Conservation (phyloP, 768 basidiomycete genomes). For the Trametes coccinea region DNA sequence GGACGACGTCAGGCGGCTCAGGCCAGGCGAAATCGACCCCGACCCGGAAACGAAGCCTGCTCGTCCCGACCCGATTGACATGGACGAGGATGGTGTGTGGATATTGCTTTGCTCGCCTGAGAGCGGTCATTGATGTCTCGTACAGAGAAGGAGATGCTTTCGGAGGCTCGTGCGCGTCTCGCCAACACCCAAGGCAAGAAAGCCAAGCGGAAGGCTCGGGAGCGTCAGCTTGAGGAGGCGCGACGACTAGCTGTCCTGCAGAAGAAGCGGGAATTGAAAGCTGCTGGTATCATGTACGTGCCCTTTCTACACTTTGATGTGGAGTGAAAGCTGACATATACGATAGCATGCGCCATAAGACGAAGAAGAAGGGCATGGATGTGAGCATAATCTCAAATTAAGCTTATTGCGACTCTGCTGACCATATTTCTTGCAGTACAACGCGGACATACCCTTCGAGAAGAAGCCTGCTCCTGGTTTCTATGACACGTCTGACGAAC, state of each 20-base stretch:
- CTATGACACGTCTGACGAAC: conserved; percentile 95
- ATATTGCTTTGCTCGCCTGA: too few species aligned
- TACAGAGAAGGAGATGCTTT: conserved; percentile 98
- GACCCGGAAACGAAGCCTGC: conserved; percentile 99
- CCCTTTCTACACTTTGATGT: background rate
- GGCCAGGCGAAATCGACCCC: conserved; percentile 97
- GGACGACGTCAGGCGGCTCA: conserved; percentile 86
- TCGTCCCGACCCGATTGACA: conserved; percentile 97
- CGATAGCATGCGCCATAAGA: conserved; percentile 84
- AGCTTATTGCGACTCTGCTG: conserved; percentile 7
- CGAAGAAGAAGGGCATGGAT: conserved; percentile 98
- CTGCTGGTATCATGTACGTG: conserved; percentile 86
- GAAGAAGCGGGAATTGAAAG: conserved; percentile 97
- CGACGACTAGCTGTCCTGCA: conserved; percentile 91
- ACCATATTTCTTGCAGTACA: conserved; percentile 63
- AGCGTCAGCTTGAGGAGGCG: conserved; percentile 96
- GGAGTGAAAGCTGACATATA: background rate
- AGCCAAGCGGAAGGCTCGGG: conserved; percentile 97
- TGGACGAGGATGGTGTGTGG: conserved; percentile 94
- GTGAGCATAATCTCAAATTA: conserved; percentile 44
- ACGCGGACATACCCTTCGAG: conserved; percentile 97
- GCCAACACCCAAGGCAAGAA: conserved; percentile 99
- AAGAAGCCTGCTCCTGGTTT: conserved; percentile 95
- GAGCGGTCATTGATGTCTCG: conserved; percentile 4
- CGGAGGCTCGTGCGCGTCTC: conserved; percentile 94